phyloP scores from a whole-genome alignment of 2,329 filamentous ascomycete species.

The Alternaria sp. region DNA sequence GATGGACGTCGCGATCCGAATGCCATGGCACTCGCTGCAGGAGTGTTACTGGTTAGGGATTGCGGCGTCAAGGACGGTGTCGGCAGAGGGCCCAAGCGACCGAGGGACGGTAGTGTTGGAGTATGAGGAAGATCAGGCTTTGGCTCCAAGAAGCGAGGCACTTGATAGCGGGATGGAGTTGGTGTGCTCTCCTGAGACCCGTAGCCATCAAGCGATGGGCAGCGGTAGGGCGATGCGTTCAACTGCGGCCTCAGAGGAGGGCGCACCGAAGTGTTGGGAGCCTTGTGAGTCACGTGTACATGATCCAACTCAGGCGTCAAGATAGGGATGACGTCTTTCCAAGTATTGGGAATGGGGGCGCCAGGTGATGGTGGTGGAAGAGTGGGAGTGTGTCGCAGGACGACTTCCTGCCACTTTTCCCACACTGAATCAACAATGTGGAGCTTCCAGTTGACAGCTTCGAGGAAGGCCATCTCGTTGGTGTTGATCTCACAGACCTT shows the following conservation, averaged over 20 bases:
- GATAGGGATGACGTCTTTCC: constrained; percentile 62
- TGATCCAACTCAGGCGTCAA: constrained; percentile 67
- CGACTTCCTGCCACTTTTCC: constrained; percentile 92
- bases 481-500: constrained; percentile 93
- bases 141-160: constrained; percentile 62
- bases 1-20: constrained; percentile 62
- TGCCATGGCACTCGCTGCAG: constrained; percentile 66
- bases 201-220: constrained; percentile 35
- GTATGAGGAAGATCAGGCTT: constrained; percentile 60
- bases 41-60: constrained; percentile 62
- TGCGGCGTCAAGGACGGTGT: constrained; percentile 70
- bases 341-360: constrained; percentile 50
- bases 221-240: constrained; percentile 35
- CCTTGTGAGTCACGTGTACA: constrained; percentile 51
- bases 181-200: constrained; percentile 56
- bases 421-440: constrained; percentile 91
- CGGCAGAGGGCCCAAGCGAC: constrained; percentile 64
- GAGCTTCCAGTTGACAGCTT: constrained; percentile 91
- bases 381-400: constrained; percentile 80
- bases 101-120: constrained; percentile 64
- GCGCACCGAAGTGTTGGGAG: constrained; percentile 40
- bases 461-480: constrained; percentile 91
- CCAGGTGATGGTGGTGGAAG: constrained; percentile 55
- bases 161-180: constrained; percentile 52
- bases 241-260: constrained; percentile 37